These are phyloP conservation scores for Cercophora newfieldiana DNA, from an alignment of 495 filamentous ascomycete species.

Conservation along the genomic window DNA sequence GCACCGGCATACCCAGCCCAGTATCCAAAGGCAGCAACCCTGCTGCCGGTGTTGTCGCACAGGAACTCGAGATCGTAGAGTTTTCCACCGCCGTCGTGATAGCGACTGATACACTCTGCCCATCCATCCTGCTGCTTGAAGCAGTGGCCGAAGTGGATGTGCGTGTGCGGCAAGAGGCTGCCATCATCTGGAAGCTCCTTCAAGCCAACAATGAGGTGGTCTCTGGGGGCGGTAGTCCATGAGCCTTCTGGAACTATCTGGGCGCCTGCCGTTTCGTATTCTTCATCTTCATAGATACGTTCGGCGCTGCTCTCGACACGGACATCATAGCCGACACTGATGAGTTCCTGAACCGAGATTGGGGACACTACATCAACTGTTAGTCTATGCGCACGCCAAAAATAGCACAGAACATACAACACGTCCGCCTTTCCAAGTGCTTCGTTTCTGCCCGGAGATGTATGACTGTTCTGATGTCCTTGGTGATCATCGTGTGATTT, in stretches of 20 bases:
- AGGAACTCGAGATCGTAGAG: constrained; percentile 87
- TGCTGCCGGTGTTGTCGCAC: constrained; percentile 63
- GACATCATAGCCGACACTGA: neutral
- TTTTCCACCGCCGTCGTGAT: constrained; percentile 71
- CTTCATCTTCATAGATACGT: neutral
- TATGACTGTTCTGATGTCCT: constrained; percentile 23
- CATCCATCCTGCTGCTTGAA: constrained; percentile 83
- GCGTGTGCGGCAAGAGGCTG: constrained; percentile 75
- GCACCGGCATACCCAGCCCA: constrained; percentile 77
- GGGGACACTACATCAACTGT: neutral
- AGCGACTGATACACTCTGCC: constrained; percentile 74
- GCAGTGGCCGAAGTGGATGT: constrained; percentile 78
- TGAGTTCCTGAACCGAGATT: neutral
- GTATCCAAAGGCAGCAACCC: constrained; percentile 70
- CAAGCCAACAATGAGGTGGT: constrained; percentile 78
- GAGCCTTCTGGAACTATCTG: constrained; percentile 71
- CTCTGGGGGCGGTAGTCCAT: constrained; percentile 68
- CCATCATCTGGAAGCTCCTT: constrained; percentile 89
- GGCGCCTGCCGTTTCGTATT: constrained; percentile 54
- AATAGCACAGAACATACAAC: constrained; percentile 26
- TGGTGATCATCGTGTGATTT: neutral
- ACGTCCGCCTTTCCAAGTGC: constrained; percentile 50
- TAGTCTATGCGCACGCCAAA: neutral
- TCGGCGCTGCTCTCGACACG: neutral
- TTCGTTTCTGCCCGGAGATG: constrained; percentile 42